Evolutionary conservation across 2,329 filamentous ascomycete genomes (phyloP).

Genomic region (Chaetoscypha palmicola): DNA sequence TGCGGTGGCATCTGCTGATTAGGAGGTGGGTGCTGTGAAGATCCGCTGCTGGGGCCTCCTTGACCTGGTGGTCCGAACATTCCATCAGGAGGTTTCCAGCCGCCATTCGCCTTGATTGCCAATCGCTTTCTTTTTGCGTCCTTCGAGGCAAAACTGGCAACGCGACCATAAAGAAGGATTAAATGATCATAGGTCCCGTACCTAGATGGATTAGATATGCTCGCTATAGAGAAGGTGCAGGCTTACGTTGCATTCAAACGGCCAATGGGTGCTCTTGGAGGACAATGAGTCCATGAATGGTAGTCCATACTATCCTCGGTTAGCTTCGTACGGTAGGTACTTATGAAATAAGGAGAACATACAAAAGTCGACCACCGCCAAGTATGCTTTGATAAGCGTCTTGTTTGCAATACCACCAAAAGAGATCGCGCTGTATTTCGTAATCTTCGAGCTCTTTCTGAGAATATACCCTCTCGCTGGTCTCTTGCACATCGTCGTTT

Average conservation of each 20-base stretch:
- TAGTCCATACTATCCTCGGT: slow-evolving; percentile 51
- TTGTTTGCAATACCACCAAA: slow-evolving; percentile 96
- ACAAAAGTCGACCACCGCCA: slow-evolving; percentile 81
- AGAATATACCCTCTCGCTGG: slow-evolving; percentile 17
- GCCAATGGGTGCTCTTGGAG: slow-evolving; percentile 74
- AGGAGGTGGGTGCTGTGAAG: background rate
- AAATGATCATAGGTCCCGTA: slow-evolving; percentile 89
- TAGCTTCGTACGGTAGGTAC: slow-evolving; percentile 2
- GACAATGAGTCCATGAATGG: slow-evolving; percentile 75
- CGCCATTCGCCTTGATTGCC: slow-evolving; percentile 48
- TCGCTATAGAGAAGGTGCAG: no score
- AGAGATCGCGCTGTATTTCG: slow-evolving; percentile 76
- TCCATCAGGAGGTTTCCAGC: slow-evolving; percentile 29
- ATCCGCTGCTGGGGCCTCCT: background rate
- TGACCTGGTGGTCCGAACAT: slow-evolving; percentile 6
- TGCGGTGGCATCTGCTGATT: slow-evolving; percentile 11
- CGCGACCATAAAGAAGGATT: slow-evolving; percentile 70
- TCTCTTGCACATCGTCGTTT: slow-evolving; percentile 16
- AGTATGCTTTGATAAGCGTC: slow-evolving; percentile 87
- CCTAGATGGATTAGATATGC: slow-evolving; percentile 36
- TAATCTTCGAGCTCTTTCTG: slow-evolving; percentile 67
- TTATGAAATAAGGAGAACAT: slow-evolving; percentile 37
- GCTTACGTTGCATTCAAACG: slow-evolving; percentile 64
- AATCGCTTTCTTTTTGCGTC: slow-evolving; percentile 74
- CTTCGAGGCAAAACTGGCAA: slow-evolving; percentile 69